Conservation (phyloP, 306 rosid genomes). For the Cucumis melo region DNA sequence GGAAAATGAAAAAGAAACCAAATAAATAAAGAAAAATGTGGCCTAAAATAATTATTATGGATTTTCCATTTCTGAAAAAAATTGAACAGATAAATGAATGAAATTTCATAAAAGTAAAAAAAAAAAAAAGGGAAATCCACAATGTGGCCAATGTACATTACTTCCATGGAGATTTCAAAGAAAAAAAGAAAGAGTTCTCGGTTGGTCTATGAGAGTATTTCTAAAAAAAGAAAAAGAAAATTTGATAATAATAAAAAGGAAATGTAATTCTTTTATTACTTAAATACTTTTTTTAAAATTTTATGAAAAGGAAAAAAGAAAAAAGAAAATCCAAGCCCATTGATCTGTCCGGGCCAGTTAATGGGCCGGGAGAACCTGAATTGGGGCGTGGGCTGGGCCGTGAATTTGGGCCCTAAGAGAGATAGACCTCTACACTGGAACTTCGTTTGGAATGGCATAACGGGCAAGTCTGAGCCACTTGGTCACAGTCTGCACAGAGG, state of each 20-base stretch:
- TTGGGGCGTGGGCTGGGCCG: slow-evolving; percentile 12
- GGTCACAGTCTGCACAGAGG: slow-evolving; percentile 65
- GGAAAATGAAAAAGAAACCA: too few species aligned
- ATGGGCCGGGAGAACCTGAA: slow-evolving; percentile 18
- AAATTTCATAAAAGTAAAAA: not conserved
- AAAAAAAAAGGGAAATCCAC: not conserved
- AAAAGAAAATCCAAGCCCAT: not conserved
- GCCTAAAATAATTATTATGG: not conserved
- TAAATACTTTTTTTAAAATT: not conserved
- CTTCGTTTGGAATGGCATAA: slow-evolving; percentile 50
- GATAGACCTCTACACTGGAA: slow-evolving; percentile 55
- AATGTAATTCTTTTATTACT: slow-evolving; percentile 7
- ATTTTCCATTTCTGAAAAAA: not conserved
- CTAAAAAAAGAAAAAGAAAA: not conserved
- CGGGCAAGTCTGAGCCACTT: slow-evolving; percentile 55
- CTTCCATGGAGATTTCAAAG: not conserved
- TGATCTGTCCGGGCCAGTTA: not conserved
- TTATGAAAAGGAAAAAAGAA: not conserved
- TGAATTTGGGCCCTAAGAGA: slow-evolving; percentile 34
- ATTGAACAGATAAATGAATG: not conserved
- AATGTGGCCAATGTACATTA: slow-evolving; percentile 1
- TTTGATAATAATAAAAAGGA: not conserved
- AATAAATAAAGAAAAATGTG: too few species aligned
- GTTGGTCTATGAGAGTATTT: not conserved
- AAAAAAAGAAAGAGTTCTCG: not conserved